Conservation (phyloP, 2,329 filamentous ascomycete genomes). For the Penicillium nordicum region DNA sequence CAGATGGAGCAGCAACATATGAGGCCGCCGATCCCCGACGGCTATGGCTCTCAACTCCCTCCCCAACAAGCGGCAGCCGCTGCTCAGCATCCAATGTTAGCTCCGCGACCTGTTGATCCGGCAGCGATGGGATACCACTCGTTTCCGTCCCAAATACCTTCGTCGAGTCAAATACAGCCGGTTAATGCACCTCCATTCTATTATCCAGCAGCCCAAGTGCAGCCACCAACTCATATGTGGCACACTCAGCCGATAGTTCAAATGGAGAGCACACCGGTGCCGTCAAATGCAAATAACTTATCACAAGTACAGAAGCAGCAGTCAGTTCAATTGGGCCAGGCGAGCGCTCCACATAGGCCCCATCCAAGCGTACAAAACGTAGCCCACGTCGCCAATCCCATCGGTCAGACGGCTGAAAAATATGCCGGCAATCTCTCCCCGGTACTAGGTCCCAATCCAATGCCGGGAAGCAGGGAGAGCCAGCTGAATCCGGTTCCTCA, state of each 20-base stretch:
- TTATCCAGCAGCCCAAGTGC: constrained; percentile 15
- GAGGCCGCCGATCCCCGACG: constrained; percentile 17
- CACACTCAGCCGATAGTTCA: constrained; percentile 1
- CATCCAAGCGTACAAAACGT: background rate
- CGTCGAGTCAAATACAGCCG: background rate
- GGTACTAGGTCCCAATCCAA: background rate
- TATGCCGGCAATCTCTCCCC: constrained; percentile 3
- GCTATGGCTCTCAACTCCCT: constrained; percentile 20
- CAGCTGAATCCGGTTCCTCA: background rate
- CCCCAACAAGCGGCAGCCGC: constrained; percentile 29
- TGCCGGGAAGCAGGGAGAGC: background rate
- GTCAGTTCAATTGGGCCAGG: background rate
- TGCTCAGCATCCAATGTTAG: constrained; percentile 35
- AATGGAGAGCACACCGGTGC: background rate
- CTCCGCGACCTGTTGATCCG: constrained; percentile 29
- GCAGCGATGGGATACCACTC: constrained; percentile 11
- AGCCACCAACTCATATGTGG: constrained; percentile 11
- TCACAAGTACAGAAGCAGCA: constrained; percentile 1
- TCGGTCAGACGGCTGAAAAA: constrained; percentile 3
- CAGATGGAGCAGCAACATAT: constrained; percentile 23
- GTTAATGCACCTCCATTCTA: constrained; percentile 13
- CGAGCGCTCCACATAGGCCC: background rate
- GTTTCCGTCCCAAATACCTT: constrained; percentile 2
- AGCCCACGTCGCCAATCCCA: background rate
- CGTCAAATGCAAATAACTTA: background rate